Evolutionary conservation across 2,329 filamentous ascomycete genomes (phyloP).

Genomic region (Onygena corvina): DNA sequence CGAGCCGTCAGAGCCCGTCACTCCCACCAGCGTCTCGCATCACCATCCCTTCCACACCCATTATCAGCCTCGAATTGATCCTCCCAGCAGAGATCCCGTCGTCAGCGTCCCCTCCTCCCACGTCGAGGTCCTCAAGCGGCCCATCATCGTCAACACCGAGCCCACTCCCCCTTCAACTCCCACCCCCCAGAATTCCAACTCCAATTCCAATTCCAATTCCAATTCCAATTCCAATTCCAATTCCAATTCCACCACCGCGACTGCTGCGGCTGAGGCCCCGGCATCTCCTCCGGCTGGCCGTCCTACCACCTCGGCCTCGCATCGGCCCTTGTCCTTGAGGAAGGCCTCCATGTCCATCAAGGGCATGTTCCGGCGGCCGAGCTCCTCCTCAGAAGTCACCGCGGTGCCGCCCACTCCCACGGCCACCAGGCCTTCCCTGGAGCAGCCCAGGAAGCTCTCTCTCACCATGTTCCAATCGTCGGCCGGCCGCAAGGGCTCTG

Average conservation of each 20-base stretch:
- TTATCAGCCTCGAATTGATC: constrained; percentile 1
- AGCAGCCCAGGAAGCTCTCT: neutral
- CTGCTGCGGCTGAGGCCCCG: too few species aligned
- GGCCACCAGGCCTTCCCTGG: too few species aligned
- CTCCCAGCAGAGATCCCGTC: constrained; percentile 7
- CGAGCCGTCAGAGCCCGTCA: constrained; percentile 18
- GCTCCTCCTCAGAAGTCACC: neutral
- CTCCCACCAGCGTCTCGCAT: constrained; percentile 16
- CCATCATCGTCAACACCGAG: constrained; percentile 15
- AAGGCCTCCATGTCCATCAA: constrained; percentile 17
- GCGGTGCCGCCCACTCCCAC: neutral
- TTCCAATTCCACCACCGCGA: neutral
- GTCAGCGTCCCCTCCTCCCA: constrained; percentile 2
- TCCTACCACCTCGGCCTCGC: constrained; percentile 5
- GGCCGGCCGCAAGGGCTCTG: constrained; percentile 21
- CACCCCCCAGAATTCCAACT: neutral
- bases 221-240: neutral
- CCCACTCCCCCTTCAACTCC: constrained; percentile 14
- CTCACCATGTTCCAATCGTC: constrained; percentile 8
- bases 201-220: neutral
- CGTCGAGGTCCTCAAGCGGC: constrained; percentile 10
- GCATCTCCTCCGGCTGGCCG: neutral
- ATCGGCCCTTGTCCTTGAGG: constrained; percentile 13
- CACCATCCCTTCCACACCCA: neutral
- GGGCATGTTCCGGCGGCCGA: constrained; percentile 18